These are phyloP conservation scores for Sutorius australiensis DNA, from an alignment of 768 basidiomycete species.

Conservation along the genomic window DNA sequence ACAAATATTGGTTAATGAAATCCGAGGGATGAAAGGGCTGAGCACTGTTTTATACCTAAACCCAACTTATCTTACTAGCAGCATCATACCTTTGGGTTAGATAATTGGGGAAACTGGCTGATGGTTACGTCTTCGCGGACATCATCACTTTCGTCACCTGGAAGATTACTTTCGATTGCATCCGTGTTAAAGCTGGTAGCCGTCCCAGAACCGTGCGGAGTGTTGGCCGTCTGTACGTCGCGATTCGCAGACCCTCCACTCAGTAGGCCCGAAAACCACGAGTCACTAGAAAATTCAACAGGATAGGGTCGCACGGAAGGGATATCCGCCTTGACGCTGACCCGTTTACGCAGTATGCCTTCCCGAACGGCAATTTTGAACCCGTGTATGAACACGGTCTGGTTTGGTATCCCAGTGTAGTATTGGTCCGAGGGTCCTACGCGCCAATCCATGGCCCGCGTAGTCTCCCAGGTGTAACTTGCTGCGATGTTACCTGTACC, in stretches of 20 bases:
- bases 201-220: neutral
- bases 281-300: neutral
- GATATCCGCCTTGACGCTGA: neutral
- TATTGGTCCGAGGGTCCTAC: constrained; percentile 3
- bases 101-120: constrained; percentile 2
- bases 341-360: constrained; percentile 2
- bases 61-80: neutral
- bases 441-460: constrained; percentile 6
- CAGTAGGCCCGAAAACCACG: neutral
- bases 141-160: neutral
- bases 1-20: constrained; percentile 5
- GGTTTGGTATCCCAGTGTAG: constrained; percentile 13
- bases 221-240: neutral
- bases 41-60: neutral
- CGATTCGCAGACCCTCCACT: neutral
- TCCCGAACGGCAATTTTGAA: constrained; percentile 14
- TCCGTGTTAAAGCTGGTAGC: neutral
- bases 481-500: constrained; percentile 11
- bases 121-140: neutral
- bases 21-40: constrained; percentile 12
- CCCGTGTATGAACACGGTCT: constrained; percentile 21
- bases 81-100: neutral
- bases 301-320: neutral
- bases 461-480: constrained; percentile 12
- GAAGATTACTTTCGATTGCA: neutral